Conservation (phyloP, 805 yeast genomes). For the Saccharomyces kudriavzevii region DNA sequence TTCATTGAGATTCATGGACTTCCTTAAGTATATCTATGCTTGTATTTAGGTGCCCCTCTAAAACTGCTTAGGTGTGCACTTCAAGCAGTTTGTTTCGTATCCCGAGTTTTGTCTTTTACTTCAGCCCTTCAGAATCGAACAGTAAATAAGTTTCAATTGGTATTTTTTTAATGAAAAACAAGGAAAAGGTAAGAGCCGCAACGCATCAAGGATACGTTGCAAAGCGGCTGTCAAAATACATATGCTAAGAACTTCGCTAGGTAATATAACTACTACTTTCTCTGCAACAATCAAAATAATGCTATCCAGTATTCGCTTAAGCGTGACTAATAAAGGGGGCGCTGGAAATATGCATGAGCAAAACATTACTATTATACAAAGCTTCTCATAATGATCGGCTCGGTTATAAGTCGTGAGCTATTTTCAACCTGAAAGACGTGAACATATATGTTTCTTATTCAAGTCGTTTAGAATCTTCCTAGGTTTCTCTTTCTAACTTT, state of each 20-base stretch:
- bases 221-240: not conserved
- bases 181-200: not conserved
- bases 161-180: not conserved
- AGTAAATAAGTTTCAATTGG: not conserved
- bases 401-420: too few species aligned
- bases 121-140: not conserved
- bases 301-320: too few species aligned
- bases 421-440: too few species aligned
- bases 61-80: not conserved
- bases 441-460: too few species aligned
- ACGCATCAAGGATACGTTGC: not conserved
- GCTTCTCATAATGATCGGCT: too few species aligned
- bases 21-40: not conserved
- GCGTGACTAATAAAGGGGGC: too few species aligned
- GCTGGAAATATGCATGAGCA: too few species aligned
- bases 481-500: too few species aligned
- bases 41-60: not conserved
- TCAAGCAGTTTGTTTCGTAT: not conserved
- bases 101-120: not conserved
- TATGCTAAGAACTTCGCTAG: not conserved
- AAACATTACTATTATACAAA: too few species aligned
- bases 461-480: too few species aligned
- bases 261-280: not conserved
- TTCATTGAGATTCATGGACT: not conserved
- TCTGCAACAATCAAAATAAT: not conserved